Conservation (phyloP, 257 asterid species). For the Nicotiana paniculata region DNA sequence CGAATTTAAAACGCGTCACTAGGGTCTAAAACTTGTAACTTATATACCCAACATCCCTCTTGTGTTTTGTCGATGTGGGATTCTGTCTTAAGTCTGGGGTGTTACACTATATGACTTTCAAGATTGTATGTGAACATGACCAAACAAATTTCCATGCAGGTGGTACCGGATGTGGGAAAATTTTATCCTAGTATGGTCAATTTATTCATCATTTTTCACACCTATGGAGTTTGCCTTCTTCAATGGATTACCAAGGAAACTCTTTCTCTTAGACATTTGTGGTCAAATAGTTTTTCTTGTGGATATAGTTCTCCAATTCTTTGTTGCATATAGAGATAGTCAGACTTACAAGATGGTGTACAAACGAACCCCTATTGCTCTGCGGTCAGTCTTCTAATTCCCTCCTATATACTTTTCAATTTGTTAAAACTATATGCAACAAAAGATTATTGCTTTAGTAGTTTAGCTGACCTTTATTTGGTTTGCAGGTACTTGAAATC, state of each 20-base stretch:
- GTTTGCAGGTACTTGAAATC: constrained; percentile 45
- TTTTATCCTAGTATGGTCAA: constrained; percentile 64
- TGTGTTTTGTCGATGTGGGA: too few relatives aligned
- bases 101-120: neutral
- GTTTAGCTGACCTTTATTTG: neutral
- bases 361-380: constrained; percentile 46
- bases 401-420: neutral
- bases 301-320: constrained; percentile 57
- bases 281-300: constrained; percentile 64
- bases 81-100: too few relatives aligned
- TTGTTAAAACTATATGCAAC: neutral
- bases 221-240: constrained; percentile 79
- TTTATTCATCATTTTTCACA: constrained; percentile 65
- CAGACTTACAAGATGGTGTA: constrained; percentile 57
- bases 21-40: too few relatives aligned
- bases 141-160: constrained; percentile 29
- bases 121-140: neutral
- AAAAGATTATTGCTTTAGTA: neutral
- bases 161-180: constrained; percentile 65
- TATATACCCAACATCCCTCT: too few relatives aligned
- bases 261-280: constrained; percentile 52
- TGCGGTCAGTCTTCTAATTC: constrained; percentile 28
- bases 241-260: constrained; percentile 59
- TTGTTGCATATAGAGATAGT: constrained; percentile 52
- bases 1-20: too few relatives aligned